These are phyloP conservation scores for Exophiala sideris DNA, from an alignment of 2,329 filamentous ascomycete genomes.

Conservation along the genomic window DNA sequence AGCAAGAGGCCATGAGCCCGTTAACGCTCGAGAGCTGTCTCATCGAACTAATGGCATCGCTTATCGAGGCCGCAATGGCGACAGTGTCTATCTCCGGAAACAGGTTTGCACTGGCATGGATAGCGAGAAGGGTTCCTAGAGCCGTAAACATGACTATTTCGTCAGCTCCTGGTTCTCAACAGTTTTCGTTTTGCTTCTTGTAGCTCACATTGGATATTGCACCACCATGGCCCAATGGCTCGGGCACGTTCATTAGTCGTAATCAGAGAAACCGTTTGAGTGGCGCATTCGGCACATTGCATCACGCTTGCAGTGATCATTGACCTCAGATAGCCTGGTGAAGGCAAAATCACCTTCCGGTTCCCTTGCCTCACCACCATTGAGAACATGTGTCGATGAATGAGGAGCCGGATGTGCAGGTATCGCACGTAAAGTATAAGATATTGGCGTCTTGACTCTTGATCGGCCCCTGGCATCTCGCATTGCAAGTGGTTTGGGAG, in stretches of 20 bases:
- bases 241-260: background rate
- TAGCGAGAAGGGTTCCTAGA: background rate
- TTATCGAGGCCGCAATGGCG: background rate
- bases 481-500: background rate
- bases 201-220: background rate
- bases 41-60: background rate
- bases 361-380: background rate
- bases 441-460: background rate
- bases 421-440: background rate
- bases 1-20: background rate
- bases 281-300: background rate
- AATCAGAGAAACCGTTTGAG: background rate
- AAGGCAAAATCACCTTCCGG: background rate
- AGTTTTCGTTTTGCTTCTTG: background rate
- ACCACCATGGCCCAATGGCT: background rate
- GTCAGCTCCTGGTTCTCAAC: background rate
- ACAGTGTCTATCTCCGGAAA: background rate
- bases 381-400: background rate
- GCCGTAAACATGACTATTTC: background rate
- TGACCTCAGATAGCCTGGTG: background rate
- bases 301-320: background rate
- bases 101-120: background rate
- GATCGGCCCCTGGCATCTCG: background rate
- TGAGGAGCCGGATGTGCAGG: background rate
- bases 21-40: background rate